phyloP scores from a whole-genome alignment of 75 land plant genomes.

The Ceratopteris richardii region DNA sequence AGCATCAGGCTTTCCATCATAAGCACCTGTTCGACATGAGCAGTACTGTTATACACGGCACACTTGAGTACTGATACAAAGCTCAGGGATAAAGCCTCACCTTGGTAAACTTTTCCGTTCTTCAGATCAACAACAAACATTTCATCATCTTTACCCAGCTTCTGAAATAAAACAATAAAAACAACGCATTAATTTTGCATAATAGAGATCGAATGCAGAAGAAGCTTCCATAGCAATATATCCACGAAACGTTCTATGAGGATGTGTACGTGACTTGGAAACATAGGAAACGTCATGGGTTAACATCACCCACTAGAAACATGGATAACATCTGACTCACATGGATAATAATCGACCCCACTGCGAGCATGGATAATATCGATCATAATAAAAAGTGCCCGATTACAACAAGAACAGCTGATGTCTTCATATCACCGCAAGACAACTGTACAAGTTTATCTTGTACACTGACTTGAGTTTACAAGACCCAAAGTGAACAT shows the following conservation, averaged over 20 bases:
- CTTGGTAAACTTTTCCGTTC: slow-evolving; percentile 67
- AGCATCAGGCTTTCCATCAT: slow-evolving; percentile 88
- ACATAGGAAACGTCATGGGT: neutral
- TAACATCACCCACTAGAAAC: neutral
- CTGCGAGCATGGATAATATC: no score
- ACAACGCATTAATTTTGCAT: neutral
- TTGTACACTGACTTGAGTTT: no score
- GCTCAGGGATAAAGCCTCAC: no score
- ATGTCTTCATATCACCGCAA: no score
- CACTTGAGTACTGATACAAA: neutral
- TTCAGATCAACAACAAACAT: slow-evolving; percentile 76
- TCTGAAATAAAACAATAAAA: slow-evolving; percentile 35
- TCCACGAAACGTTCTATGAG: neutral
- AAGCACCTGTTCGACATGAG: no score
- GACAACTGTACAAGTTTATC: no score
- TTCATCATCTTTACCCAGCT: slow-evolving; percentile 77
- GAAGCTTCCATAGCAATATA: neutral
- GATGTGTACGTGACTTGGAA: neutral
- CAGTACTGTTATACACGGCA: neutral
- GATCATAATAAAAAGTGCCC: no score
- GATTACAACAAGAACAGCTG: no score
- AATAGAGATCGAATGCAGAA: neutral
- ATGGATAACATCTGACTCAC: neutral
- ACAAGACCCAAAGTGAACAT: no score
- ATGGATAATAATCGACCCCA: neutral